Percentiles rank a stretch among this genome's conserved stretches.
These are phyloP conservation scores for Thalia dealbata DNA, from an alignment of 176 grass and related monocot species.

Conservation along the genomic window DNA sequence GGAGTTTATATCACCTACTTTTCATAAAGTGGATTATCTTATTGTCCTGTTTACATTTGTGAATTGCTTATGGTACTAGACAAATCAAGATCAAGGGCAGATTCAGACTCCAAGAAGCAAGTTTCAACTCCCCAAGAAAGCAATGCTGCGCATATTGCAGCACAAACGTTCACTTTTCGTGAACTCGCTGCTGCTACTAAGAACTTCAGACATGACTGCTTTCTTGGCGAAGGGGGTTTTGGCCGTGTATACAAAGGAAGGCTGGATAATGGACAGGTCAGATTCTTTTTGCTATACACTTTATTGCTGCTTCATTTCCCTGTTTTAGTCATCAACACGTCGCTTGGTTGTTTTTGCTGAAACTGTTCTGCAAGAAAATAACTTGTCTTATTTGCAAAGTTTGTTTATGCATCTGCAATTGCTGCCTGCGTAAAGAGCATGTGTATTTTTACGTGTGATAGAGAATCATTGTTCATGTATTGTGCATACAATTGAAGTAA, in stretches of 20 bases:
- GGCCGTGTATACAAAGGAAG: conserved; percentile 37
- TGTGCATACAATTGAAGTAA: not conserved
- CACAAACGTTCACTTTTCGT: conserved; percentile 34
- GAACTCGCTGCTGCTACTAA: conserved; percentile 28
- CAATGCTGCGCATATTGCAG: conserved; percentile 29
- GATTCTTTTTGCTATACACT: not conserved
- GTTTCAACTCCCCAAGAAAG: conserved; percentile 19
- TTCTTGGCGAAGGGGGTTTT: conserved; percentile 38
- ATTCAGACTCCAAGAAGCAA: conserved; percentile 18
- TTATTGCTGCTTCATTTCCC: not conserved
- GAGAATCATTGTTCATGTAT: not conserved
- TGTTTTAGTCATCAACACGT: not conserved
- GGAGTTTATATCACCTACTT: too few species aligned
- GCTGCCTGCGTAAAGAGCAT: not conserved
- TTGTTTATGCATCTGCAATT: not conserved
- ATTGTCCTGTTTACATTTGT: not conserved
- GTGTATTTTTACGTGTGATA: not conserved
- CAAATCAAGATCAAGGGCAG: conserved; percentile 7
- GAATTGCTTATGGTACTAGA: conserved; percentile 9
- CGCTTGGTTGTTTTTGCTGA: not conserved
- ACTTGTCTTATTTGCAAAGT: not conserved
- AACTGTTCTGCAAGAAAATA: not conserved
- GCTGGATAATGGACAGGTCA: conserved; percentile 17
- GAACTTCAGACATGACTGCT: conserved; percentile 34
- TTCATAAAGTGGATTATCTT: not conserved